These are phyloP conservation scores for Xylariaceae sp. DNA, from an alignment of 2,329 filamentous ascomycete species.

Conservation along the genomic window DNA sequence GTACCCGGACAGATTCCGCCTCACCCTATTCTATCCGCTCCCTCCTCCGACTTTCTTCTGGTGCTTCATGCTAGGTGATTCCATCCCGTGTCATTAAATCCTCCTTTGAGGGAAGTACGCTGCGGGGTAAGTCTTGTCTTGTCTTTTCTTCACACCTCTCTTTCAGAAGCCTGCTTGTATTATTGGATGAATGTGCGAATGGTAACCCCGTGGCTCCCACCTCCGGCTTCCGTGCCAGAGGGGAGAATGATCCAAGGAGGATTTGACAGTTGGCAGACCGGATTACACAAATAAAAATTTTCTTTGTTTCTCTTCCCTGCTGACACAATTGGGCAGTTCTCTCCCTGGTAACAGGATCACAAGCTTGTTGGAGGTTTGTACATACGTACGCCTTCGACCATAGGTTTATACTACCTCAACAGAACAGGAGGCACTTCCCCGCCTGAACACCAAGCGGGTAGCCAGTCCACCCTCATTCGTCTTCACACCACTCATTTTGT, in stretches of 20 bases:
- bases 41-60: not conserved
- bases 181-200: constrained; percentile 9
- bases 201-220: constrained; percentile 20
- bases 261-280: constrained; percentile 22
- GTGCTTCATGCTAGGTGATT: not conserved
- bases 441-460: not conserved
- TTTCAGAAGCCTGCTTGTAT: not conserved
- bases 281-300: constrained; percentile 25
- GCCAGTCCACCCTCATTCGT: not conserved
- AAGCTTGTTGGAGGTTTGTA: not conserved
- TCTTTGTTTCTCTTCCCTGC: not conserved
- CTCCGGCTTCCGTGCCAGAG: constrained; percentile 11
- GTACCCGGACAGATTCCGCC: not conserved
- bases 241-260: constrained; percentile 19
- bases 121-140: not conserved
- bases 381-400: not conserved
- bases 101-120: not conserved
- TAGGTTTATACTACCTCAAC: not conserved
- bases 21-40: not conserved
- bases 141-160: constrained; percentile 1
- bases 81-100: not conserved
- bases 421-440: not conserved
- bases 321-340: not conserved
- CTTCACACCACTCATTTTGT: not conserved
- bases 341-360: not conserved